A percentile compares a stretch with the other conserved stretches of the same genome.
phyloP scores from a whole-genome alignment of 192 early-diverging fungal genomes.

The Coemansia sp. region DNA sequence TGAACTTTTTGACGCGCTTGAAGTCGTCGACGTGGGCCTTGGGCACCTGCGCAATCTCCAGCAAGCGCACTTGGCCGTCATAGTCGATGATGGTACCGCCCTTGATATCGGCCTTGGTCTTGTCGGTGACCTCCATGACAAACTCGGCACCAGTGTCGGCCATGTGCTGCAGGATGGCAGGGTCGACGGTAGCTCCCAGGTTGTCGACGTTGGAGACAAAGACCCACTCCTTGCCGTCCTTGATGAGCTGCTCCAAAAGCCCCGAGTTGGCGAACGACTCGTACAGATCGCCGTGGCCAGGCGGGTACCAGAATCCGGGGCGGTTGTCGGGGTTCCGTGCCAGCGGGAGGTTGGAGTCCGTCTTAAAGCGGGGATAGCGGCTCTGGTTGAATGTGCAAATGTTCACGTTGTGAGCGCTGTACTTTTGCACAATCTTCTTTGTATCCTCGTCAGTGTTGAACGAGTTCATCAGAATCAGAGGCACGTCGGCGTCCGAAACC shows the following conservation, averaged over 20 bases:
- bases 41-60: conserved; percentile 99
- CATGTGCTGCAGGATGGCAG: conserved; percentile 91
- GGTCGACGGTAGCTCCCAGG: conserved; percentile 96
- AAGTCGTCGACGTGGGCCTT: conserved; percentile 97
- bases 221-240: conserved; percentile 97
- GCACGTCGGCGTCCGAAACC: conserved; percentile 86
- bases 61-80: conserved; percentile 88
- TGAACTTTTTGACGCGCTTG: conserved; percentile 99
- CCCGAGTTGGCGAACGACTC: conserved; percentile 94
- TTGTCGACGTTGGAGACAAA: conserved; percentile 99
- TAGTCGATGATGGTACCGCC: conserved; percentile 99
- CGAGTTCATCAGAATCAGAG: conserved; percentile 99
- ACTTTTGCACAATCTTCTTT: conserved; percentile 97
- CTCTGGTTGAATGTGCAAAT: conserved; percentile 99
- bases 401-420: conserved; percentile 87
- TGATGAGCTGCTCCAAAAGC: conserved; percentile 88
- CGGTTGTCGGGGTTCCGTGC: conserved; percentile 71
- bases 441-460: conserved; percentile 99
- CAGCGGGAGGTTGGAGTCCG: conserved; percentile 89
- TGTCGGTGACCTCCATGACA: conserved; percentile 99
- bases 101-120: conserved; percentile 99
- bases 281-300: conserved; percentile 98
- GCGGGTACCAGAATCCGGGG: conserved; percentile 76
- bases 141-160: conserved; percentile 87
- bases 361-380: conserved; percentile 89